Evolutionary conservation across 495 filamentous ascomycete genomes (phyloP), one percentile per base, ranked within the genome.

Genomic region (Neurospora sp.): DNA sequence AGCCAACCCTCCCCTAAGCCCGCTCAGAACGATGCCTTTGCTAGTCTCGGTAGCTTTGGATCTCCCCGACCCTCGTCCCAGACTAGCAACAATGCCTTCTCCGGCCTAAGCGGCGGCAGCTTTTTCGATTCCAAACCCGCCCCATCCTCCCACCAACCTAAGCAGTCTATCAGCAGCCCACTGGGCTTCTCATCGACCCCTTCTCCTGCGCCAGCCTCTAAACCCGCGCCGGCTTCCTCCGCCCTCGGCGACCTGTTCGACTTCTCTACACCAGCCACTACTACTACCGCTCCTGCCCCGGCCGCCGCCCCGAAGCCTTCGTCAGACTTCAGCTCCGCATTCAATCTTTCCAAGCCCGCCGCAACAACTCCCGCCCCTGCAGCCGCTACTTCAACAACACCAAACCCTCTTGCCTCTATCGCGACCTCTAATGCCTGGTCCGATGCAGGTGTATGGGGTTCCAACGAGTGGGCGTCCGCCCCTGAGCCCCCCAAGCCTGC

Each of bases 121-220:
- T 94, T 99, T 78, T 98, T 98, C 78, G 91, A 94, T 75, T 83
- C 89, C 23, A 87, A 92, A 72, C 87, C 92, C 39, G 82, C 89
- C 42, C 86, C 89, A 69, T 70, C 87, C 14, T 80, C 85, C 44
- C 80, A 82, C 69, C 85, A 85, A 46, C 85, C 72, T 81, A 89
- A 83, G 76, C 86, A 75, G 79, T 86, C 75, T 62, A 86, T 79
- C 79, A 78, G 79, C 38, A 77, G 78, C 70, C 86, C 86, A 4
- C 85, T 85, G 66, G 84, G 84, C 4, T 88, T 89, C 72, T 82
- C 84, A 48, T 87, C 87, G 38, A 86, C 89, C 39, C 83, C 83
- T 39, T 88, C 89, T 23, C 76, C 87, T 6, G 79, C 86, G 20
- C 76, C 85, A 72, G 72, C 84, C 2, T 72, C 83, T 14, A 83